These are phyloP conservation scores for Apiotrichum veenhuisii DNA, from an alignment of 1,284 basidiomycete species.

Conservation along the genomic window DNA sequence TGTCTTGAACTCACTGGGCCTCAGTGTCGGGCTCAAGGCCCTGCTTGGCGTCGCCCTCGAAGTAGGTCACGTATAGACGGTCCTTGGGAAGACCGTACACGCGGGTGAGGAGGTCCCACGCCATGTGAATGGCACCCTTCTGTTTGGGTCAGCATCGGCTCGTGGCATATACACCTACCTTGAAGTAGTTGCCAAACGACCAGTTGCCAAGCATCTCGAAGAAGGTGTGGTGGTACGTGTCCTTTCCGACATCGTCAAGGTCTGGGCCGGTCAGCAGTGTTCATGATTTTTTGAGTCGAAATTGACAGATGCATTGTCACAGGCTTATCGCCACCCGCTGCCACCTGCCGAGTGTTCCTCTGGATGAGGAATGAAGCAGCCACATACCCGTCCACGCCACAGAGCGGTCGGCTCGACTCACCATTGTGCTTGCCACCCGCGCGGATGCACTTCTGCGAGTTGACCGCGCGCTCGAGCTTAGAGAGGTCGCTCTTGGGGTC, in stretches of 20 bases:
- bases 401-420: slow-evolving; percentile 47
- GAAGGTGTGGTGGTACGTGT: slow-evolving; percentile 77
- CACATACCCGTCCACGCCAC: not conserved
- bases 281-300: not conserved
- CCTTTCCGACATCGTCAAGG: slow-evolving; percentile 96
- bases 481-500: slow-evolving; percentile 85
- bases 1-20: slow-evolving; percentile 54
- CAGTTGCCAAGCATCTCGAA: slow-evolving; percentile 99
- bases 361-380: too few species aligned
- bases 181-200: slow-evolving; percentile 99
- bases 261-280: slow-evolving; percentile 54
- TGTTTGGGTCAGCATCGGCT: slow-evolving; percentile 43
- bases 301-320: not conserved
- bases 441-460: slow-evolving; percentile 95
- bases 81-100: slow-evolving; percentile 85
- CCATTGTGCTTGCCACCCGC: slow-evolving; percentile 99
- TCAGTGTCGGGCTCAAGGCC: slow-evolving; percentile 88
- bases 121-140: slow-evolving; percentile 88
- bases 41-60: slow-evolving; percentile 83
- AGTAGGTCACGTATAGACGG: slow-evolving; percentile 94
- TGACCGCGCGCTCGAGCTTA: slow-evolving; percentile 87
- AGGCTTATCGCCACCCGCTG: not conserved
- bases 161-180: slow-evolving; percentile 55
- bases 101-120: slow-evolving; percentile 87
- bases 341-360: not conserved